phyloP scores from a whole-genome alignment of 306 rosid species.

The Myrica gale region DNA sequence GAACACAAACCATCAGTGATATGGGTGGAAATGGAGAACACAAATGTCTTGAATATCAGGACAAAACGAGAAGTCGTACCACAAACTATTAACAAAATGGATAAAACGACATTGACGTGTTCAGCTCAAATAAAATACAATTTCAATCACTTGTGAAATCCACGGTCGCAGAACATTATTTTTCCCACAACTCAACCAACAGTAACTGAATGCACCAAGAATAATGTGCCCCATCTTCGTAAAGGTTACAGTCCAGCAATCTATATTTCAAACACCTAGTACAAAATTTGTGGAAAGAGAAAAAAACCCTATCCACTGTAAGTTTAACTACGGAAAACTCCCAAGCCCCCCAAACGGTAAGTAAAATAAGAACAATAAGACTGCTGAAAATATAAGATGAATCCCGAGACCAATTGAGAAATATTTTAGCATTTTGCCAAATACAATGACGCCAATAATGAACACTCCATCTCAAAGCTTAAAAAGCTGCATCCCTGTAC shows the following conservation, averaged over 20 bases:
- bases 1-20: background rate
- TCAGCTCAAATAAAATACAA: background rate
- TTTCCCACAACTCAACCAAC: conserved; percentile 40
- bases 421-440: conserved; percentile 37
- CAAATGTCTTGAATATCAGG: background rate
- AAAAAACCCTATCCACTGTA: conserved; percentile 43
- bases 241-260: conserved; percentile 38
- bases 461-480: conserved; percentile 45
- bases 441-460: conserved; percentile 51
- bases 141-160: background rate
- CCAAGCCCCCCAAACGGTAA: conserved; percentile 24
- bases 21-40: background rate
- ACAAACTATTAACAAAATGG: background rate
- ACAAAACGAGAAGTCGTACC: background rate
- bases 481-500: conserved; percentile 73
- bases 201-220: conserved; percentile 46
- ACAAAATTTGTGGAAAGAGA: conserved; percentile 57
- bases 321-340: conserved; percentile 36
- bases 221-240: conserved; percentile 2
- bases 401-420: conserved; percentile 37
- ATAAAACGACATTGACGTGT: background rate
- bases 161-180: conserved; percentile 29
- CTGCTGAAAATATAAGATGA: background rate
- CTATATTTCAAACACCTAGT: conserved; percentile 31
- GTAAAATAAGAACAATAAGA: conserved; percentile 7